phyloP scores from a whole-genome alignment of 257 asterid species.

The Anisodus acutangulus region DNA sequence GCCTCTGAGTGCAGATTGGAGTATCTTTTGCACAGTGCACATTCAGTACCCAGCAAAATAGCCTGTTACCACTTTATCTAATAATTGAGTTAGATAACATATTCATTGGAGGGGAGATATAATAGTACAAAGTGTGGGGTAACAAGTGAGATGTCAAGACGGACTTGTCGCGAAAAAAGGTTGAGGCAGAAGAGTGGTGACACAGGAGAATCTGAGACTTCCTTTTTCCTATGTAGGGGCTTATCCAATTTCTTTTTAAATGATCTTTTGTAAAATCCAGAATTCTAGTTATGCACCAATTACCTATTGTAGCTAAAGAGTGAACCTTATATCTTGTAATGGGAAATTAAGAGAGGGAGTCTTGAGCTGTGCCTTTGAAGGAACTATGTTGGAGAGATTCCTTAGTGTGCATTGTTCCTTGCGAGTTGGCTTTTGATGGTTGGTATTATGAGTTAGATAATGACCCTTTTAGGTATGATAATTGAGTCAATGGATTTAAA shows the following conservation, averaged over 20 bases:
- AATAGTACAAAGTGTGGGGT: neutral
- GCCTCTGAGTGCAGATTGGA: conserved; percentile 10
- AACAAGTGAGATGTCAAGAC: neutral
- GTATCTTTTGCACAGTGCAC: conserved; percentile 26
- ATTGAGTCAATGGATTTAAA: neutral
- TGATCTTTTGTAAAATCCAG: neutral
- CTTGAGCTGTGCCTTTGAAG: conserved; percentile 7
- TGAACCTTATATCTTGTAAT: conserved; percentile 14
- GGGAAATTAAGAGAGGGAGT: neutral
- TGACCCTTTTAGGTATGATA: neutral
- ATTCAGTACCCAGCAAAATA: neutral
- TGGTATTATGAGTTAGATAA: neutral
- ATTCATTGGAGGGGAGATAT: neutral
- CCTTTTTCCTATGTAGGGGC: neutral
- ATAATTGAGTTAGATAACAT: neutral
- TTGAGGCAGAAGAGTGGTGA: conserved; percentile 21
- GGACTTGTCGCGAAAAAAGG: neutral
- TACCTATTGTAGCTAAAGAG: conserved; percentile 7
- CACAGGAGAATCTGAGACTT: neutral
- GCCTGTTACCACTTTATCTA: neutral
- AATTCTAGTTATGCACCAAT: neutral
- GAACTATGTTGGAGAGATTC: neutral
- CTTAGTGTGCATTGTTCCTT: neutral
- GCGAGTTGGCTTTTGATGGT: neutral
- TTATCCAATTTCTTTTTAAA: neutral